Conservation (phyloP, 177 flowering plant species). For the Vitis hybrid region DNA sequence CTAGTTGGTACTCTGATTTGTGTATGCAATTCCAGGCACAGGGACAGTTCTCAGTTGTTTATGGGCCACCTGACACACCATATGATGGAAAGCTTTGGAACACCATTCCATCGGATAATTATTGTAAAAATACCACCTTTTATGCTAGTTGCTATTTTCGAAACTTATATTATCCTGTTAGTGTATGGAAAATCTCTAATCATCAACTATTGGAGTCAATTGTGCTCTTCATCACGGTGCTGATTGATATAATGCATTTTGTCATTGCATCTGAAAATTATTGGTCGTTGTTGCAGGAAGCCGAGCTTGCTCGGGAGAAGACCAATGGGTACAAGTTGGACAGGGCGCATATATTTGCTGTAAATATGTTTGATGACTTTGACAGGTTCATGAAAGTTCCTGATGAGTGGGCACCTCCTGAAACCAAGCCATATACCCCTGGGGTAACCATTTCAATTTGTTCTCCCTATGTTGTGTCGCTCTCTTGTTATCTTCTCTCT, state of each 20-base stretch:
- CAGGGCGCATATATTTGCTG: slow-evolving; percentile 78
- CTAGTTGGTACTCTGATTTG: too few relatives aligned
- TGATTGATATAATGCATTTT: not conserved
- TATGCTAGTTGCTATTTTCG: too few relatives aligned
- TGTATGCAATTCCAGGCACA: too few relatives aligned
- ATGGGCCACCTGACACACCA: too few relatives aligned
- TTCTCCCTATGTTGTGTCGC: not conserved
- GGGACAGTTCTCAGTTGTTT: too few relatives aligned
- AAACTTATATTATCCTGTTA: too few relatives aligned
- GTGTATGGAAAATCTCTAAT: too few relatives aligned
- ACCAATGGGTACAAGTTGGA: slow-evolving; percentile 89
- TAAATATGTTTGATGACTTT: slow-evolving; percentile 84
- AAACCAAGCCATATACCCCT: slow-evolving; percentile 71
- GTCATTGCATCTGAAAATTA: not conserved
- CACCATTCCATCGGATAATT: too few relatives aligned
- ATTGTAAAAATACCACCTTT: too few relatives aligned
- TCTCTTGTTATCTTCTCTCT: not conserved
- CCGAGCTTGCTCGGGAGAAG: slow-evolving; percentile 86
- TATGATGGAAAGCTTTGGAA: too few relatives aligned
- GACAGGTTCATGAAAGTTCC: slow-evolving; percentile 89
- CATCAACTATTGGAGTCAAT: too few relatives aligned
- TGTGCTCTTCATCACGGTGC: too few relatives aligned
- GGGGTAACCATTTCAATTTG: slow-evolving; percentile 45
- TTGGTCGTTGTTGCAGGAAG: slow-evolving; percentile 56
- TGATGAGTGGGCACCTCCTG: slow-evolving; percentile 95